phyloP scores from a whole-genome alignment of 73 alveolate species.

The Paramecium octaurelia region DNA sequence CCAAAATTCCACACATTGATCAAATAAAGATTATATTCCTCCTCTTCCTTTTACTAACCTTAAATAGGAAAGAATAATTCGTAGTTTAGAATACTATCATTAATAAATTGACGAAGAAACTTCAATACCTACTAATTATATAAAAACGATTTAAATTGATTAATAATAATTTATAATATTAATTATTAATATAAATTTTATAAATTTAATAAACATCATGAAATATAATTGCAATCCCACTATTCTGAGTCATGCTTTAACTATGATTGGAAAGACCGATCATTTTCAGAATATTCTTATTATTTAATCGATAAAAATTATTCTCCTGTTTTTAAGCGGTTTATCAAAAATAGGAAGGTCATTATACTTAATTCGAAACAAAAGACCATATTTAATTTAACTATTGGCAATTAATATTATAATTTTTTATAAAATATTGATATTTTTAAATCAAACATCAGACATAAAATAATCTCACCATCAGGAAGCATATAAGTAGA shows the following conservation, averaged over 20 bases:
- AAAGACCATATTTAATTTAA: too few relatives aligned
- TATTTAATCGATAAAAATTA: too few relatives aligned
- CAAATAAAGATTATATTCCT: not conserved
- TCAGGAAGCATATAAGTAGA: too few relatives aligned
- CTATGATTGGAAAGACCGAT: too few relatives aligned
- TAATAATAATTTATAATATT: not conserved
- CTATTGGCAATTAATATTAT: too few relatives aligned
- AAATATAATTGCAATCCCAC: not conserved
- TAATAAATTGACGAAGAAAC: not conserved
- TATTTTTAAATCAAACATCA: too few relatives aligned
- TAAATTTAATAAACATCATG: not conserved
- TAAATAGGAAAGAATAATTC: not conserved
- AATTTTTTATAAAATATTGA: not conserved
- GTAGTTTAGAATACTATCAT: not conserved
- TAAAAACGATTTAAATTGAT: not conserved
- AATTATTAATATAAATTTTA: not conserved
- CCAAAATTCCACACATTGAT: constrained; percentile 57
- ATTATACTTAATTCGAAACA: too few relatives aligned
- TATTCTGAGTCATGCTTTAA: too few relatives aligned
- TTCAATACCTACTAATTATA: not conserved
- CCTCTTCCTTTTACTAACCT: not conserved
- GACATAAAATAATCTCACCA: too few relatives aligned
- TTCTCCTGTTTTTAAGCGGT: too few relatives aligned
- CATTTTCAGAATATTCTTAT: too few relatives aligned
- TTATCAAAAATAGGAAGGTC: too few relatives aligned